Base-by-base conservation (phyloP, 176 grass and related monocot genomes). In the Calamus simplicifolius region DNA sequence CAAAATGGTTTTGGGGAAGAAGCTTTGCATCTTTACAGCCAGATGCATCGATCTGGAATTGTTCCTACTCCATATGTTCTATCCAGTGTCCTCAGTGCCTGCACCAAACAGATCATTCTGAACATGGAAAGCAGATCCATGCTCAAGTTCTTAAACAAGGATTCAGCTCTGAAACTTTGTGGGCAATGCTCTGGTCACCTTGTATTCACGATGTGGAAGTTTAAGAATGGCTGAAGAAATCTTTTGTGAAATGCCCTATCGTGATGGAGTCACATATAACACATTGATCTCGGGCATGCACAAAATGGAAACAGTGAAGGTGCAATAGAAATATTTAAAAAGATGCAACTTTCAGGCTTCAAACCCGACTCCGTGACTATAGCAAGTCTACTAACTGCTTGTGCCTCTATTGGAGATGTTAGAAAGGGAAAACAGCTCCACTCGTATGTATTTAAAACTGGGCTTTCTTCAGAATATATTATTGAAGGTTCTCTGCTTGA, bases 401-500 rank as follows among this genome's bases (percentile, higher is more conserved):
- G 75, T 62, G 62, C 77, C 21, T 75, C 63, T 29, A 43, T 57
- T 67, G 71, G 67, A 38, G 67, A 85, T 79, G 19, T 85, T 26
- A 58, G 62, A 51, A 85, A 75, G 4, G 86, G 86, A 5, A 89
- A 43, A 43, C 86, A 89, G 51, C 74, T 85, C 6, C 86, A 85
- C 62, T 61, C 78, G 0, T 78, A 72, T 72, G 25, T 75, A 59
- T 54, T 81, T 31, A 81, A 85, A 73, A 50, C 74, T 56, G 86
- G 86, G n/a, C 70, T 89, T 18, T 75, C 70, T 61, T 77, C 51
- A 12, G 77, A 89, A 64, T 89, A 81, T 64, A 85, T 89, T 59
- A 72, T 74, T 12, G 77, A 89, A 70, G 86, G 86, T 18, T 89
- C 86, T 2, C 63, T 89, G 21, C 86, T 85, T 16, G 81, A 85